Base-by-base conservation (phyloP, 768 basidiomycete species). In the Boletus insuetus region DNA sequence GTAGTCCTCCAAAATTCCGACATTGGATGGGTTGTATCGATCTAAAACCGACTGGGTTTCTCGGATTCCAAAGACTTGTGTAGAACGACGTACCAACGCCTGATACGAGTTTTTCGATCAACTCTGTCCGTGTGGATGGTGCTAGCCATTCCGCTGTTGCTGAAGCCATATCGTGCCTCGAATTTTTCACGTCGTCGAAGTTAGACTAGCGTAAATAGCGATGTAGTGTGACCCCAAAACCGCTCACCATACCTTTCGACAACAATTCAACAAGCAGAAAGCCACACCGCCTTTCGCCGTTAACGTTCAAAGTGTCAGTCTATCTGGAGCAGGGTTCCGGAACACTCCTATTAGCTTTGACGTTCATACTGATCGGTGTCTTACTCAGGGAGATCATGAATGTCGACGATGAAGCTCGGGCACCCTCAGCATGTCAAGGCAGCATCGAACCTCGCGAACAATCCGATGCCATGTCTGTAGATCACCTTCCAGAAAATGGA, bases 11-110 rank as follows among this genome's bases (percentile, higher is more conserved):
- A 98, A 85, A 61, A 94, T 90, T 37, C 84, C 79, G 55, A 96
- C 85, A 71, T 98, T 98, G 49, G 87, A 86, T 41, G 96, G 96
- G 75, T 98, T 98, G 74, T 98, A 98, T 55, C 96, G 88, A 78
- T 98, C 96, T 97, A 54, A 47, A 54, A 29, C 49, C 38, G 51
- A 47, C 39, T 11, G 13, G n/a, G 29, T 59, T 47, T 20, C 17
- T 55, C 38, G 31, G 50, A 46, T 34, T 14, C 7, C 46, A 53
- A 46, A 29, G 7, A 41, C 37, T 16, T 20, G 12, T 17, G 31
- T 24, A 19, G 57, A 39, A 49, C 37, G 47, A 72, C 90, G 60
- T 58, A 91, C 91, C 92, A 45, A 94, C 92, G 42, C 92, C 92
- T 22, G 89, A 91, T 24, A 94, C 92, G 20, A 98, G 83, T 63